These are phyloP conservation scores for Plantago coronopus DNA, from an alignment of 305 asterid genomes.

Conservation along the genomic window DNA sequence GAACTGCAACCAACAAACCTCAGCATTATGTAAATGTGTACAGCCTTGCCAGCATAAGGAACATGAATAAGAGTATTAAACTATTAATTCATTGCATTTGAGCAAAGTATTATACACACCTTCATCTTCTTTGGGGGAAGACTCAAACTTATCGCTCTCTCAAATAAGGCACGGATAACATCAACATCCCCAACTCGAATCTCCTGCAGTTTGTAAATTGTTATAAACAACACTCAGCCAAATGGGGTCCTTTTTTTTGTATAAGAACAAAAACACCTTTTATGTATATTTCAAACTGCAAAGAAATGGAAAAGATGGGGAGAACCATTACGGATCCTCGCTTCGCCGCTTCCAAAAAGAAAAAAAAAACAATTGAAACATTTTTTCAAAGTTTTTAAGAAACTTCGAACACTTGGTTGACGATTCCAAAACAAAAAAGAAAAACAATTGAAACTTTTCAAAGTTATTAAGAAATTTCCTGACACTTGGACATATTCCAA, in stretches of 20 bases:
- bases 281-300: too few relatives aligned
- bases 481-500: too few relatives aligned
- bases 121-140: constrained; percentile 84
- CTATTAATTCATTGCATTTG: constrained; percentile 5
- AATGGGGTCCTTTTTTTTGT: neutral
- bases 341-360: too few relatives aligned
- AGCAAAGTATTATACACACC: constrained; percentile 33
- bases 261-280: too few relatives aligned
- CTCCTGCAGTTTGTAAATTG: constrained; percentile 50
- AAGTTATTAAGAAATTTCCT: too few relatives aligned
- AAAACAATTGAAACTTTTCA: too few relatives aligned
- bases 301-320: too few relatives aligned
- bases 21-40: neutral
- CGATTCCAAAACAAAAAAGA: too few relatives aligned
- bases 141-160: constrained; percentile 83
- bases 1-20: constrained; percentile 46
- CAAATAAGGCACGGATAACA: constrained; percentile 77
- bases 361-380: too few relatives aligned
- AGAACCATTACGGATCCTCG: too few relatives aligned
- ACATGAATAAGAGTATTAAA: constrained; percentile 1
- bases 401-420: too few relatives aligned
- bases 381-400: too few relatives aligned
- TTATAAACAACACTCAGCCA: constrained; percentile 1
- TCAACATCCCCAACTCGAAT: constrained; percentile 73
- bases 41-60: neutral